Conservation (phyloP, 2,329 filamentous ascomycete genomes). For the Phyllosticta ampelicida region DNA sequence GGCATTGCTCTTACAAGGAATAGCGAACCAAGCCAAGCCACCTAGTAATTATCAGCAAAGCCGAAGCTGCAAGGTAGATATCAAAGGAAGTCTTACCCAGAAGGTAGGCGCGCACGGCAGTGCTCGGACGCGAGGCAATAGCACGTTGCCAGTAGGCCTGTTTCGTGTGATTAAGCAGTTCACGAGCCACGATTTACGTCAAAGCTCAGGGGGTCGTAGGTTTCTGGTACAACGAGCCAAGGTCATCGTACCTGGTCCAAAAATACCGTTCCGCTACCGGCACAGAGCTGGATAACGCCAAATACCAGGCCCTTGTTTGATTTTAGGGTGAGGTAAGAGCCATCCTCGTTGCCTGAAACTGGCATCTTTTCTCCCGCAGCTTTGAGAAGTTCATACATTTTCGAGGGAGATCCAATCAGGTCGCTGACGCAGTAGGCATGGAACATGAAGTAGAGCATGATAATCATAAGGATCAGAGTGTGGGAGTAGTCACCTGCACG, state of each 20-base stretch:
- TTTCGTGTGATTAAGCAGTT: neutral
- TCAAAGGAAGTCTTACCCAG: slow-evolving; percentile 24
- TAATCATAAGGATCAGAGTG: slow-evolving; percentile 33
- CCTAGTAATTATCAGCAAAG: slow-evolving; percentile 13
- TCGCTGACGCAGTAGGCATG: slow-evolving; percentile 30
- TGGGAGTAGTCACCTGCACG: slow-evolving; percentile 25
- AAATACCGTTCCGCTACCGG: slow-evolving; percentile 18
- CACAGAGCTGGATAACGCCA: slow-evolving; percentile 31
- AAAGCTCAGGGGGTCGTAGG: no score
- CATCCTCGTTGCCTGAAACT: slow-evolving; percentile 29
- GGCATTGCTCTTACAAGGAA: slow-evolving; percentile 28
- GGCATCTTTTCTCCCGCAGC: slow-evolving; percentile 27
- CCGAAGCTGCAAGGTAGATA: neutral
- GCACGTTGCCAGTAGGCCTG: slow-evolving; percentile 42
- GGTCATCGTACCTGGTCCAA: slow-evolving; percentile 25
- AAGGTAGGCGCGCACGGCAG: slow-evolving; percentile 42
- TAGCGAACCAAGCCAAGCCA: slow-evolving; percentile 44
- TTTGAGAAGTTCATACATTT: slow-evolving; percentile 31
- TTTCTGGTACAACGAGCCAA: no score
- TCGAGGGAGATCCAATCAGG: slow-evolving; percentile 28
- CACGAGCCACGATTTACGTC: no score
- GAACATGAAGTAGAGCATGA: slow-evolving; percentile 37
- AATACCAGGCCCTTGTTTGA: slow-evolving; percentile 36
- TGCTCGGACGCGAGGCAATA: slow-evolving; percentile 35
- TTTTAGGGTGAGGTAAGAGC: slow-evolving; percentile 31